phyloP scores from a whole-genome alignment of 2,329 filamentous ascomycete species.

The Sclerotinia spermophila region DNA sequence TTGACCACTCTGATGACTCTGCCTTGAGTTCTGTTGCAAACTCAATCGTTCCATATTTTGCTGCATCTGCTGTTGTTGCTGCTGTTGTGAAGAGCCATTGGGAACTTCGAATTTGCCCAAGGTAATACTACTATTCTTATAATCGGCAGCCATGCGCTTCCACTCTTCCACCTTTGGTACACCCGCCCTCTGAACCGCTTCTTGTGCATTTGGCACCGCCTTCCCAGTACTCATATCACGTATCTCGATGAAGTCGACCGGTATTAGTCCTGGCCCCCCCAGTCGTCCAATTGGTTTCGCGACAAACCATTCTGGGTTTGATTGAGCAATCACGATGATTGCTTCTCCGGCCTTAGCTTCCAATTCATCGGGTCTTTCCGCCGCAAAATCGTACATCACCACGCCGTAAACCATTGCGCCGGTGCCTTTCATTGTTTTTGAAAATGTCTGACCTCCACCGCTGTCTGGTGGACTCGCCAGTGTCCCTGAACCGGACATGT shows the following conservation, averaged over 20 bases:
- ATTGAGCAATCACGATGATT: slow-evolving; percentile 97
- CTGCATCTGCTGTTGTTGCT: slow-evolving; percentile 60
- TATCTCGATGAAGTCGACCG: slow-evolving; percentile 95
- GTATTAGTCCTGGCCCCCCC: slow-evolving; percentile 92
- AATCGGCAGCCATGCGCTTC: slow-evolving; percentile 99
- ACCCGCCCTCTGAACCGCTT: slow-evolving; percentile 81
- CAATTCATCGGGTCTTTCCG: slow-evolving; percentile 91
- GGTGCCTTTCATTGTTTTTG: slow-evolving; percentile 52
- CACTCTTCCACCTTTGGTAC: slow-evolving; percentile 96
- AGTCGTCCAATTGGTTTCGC: slow-evolving; percentile 97
- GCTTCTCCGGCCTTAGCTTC: slow-evolving; percentile 93
- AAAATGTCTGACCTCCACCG: slow-evolving; percentile 37
- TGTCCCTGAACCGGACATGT: slow-evolving; percentile 41
- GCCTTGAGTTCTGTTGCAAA: slow-evolving; percentile 53
- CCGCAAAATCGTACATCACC: slow-evolving; percentile 95
- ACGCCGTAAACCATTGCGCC: slow-evolving; percentile 95
- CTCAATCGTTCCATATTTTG: slow-evolving; percentile 77
- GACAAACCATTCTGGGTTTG: slow-evolving; percentile 98
- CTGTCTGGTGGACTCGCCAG: slow-evolving; percentile 33
- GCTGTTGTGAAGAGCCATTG: slow-evolving; percentile 47
- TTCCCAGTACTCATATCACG: slow-evolving; percentile 87
- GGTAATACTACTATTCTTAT: slow-evolving; percentile 98
- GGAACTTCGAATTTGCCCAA: slow-evolving; percentile 80
- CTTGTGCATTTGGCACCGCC: slow-evolving; percentile 74
- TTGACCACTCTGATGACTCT: slow-evolving; percentile 48